Evolutionary conservation across 805 yeast species (phyloP), one percentile per base, ranked within the genome.

Genomic region (Torulaspora delbrueckii): DNA sequence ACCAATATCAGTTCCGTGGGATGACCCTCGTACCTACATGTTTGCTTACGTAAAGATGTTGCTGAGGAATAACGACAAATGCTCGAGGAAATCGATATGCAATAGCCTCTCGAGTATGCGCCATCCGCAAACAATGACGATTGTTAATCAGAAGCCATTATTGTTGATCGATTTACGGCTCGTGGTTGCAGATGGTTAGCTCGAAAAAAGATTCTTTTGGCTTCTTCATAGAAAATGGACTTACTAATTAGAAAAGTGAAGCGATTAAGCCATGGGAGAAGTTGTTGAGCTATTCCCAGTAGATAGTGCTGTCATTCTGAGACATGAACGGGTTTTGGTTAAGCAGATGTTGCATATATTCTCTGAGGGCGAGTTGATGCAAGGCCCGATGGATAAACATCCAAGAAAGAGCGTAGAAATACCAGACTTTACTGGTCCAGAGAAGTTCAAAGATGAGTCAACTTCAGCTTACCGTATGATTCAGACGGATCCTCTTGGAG

Each of bases 401-500:
- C 67, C 67, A 4, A n/a, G 18, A 13, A 55, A 48, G 26, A 47
- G 30, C 23, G 48, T 61, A 5, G 33, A 37, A 2, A 14, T 57
- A 9, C 60, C 67, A 3, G 47, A 38, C 31, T 54, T 47, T 33
- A 47, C 49, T 9, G 54, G 53, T 31, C 19, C 47, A 18, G 51
- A 41, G 14, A 43, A 26, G 43, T 37, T 28, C 10, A 36, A 34
- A 22, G 48, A 45, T 40, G 40, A 32, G 25, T 33, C 32, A 5
- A 18, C 34, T 5, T 8, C 47, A 13, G 55, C 53, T 8, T 59
- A 55, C 32, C 48, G 46, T 3, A 48, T 57, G 52, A 38, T 40
- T n/a, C 46, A 46, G 16, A 54, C 43, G n/a, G 79, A 76, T 48
- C 58, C 63, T n/a, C 55, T 55, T 16, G 81, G 81, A 16, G 81